Percentiles rank a stretch among this genome's conserved stretches.
Evolutionary conservation across 495 filamentous ascomycete genomes (phyloP).

Genomic region (Podospora pseudopauciseta): DNA sequence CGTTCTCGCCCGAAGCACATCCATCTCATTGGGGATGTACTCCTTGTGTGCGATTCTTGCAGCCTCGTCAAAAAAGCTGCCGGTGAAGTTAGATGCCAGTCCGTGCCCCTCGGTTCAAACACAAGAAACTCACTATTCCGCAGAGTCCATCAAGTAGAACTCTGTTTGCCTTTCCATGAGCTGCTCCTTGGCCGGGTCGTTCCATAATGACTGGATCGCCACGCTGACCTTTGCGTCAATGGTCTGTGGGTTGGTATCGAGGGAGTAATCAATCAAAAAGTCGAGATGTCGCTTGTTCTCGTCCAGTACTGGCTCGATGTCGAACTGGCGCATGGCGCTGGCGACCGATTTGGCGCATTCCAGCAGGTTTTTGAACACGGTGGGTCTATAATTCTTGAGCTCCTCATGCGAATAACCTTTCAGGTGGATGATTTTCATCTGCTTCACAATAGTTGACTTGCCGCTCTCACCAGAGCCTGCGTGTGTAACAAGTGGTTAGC

Average conservation of each 20-base stretch:
- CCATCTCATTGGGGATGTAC: constrained; percentile 87
- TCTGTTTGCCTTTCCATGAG: constrained; percentile 93
- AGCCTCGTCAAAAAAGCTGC: constrained; percentile 92
- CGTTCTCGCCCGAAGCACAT: constrained; percentile 90
- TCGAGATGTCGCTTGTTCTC: constrained; percentile 69
- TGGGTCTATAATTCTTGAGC: constrained; percentile 85
- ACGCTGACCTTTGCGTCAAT: constrained; percentile 75
- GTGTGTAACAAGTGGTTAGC: constrained; percentile 5
- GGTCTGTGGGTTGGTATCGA: constrained; percentile 83
- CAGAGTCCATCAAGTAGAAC: constrained; percentile 99
- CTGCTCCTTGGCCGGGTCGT: constrained; percentile 76
- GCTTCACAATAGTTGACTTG: constrained; percentile 98
- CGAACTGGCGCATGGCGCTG: constrained; percentile 81
- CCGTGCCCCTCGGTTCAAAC: neutral
- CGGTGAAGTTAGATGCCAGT: constrained; percentile 6
- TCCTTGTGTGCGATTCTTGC: constrained; percentile 76
- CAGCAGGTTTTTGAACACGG: constrained; percentile 95
- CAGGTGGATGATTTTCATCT: constrained; percentile 99
- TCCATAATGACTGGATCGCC: constrained; percentile 84
- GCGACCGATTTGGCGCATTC: constrained; percentile 94
- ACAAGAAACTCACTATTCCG: constrained; percentile 75
- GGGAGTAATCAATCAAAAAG: constrained; percentile 79
- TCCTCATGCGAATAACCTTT: constrained; percentile 94
- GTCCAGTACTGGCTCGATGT: constrained; percentile 67
- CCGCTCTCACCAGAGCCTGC: constrained; percentile 96